Conservation (phyloP, 2,329 filamentous ascomycete genomes). For the Colletotrichum sublineola region DNA sequence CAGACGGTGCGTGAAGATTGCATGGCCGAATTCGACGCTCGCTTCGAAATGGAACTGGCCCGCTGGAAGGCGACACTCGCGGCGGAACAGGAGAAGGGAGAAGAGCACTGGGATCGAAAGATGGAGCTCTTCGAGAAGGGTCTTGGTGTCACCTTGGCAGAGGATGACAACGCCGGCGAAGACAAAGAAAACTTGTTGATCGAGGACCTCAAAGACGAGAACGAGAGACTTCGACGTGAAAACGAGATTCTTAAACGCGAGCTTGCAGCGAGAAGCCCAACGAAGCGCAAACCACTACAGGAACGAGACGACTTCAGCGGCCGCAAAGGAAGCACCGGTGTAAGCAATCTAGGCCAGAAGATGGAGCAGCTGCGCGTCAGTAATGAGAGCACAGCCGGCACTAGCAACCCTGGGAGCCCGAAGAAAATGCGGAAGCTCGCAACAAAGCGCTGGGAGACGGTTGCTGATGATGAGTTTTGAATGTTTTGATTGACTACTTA, state of each 20-base stretch:
- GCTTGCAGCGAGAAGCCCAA: constrained; percentile 72
- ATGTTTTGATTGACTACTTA: neutral
- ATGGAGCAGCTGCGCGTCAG: constrained; percentile 66
- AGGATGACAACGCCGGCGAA: constrained; percentile 60
- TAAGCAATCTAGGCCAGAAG: constrained; percentile 57
- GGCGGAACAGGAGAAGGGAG: constrained; percentile 82
- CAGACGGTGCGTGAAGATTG: constrained; percentile 90
- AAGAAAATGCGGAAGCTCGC: constrained; percentile 67
- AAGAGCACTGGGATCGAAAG: constrained; percentile 91
- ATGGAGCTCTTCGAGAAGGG: constrained; percentile 73
- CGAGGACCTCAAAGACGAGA: constrained; percentile 78
- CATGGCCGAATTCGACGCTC: constrained; percentile 85
- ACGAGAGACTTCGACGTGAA: constrained; percentile 76
- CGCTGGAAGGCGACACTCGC: constrained; percentile 86
- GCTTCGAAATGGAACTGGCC: constrained; percentile 79
- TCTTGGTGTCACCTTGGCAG: constrained; percentile 52
- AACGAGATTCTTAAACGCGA: constrained; percentile 76
- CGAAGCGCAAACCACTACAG: constrained; percentile 67
- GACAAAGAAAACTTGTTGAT: constrained; percentile 74
- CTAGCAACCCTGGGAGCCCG: constrained; percentile 57
- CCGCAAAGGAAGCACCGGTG: constrained; percentile 47
- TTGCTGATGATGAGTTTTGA: constrained; percentile 53
- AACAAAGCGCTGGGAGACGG: constrained; percentile 63
- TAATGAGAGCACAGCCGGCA: constrained; percentile 50
- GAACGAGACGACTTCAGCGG: constrained; percentile 64